These are phyloP conservation scores for Graphilbum sp. DNA, from an alignment of 2,329 filamentous ascomycete species.

Conservation along the genomic window DNA sequence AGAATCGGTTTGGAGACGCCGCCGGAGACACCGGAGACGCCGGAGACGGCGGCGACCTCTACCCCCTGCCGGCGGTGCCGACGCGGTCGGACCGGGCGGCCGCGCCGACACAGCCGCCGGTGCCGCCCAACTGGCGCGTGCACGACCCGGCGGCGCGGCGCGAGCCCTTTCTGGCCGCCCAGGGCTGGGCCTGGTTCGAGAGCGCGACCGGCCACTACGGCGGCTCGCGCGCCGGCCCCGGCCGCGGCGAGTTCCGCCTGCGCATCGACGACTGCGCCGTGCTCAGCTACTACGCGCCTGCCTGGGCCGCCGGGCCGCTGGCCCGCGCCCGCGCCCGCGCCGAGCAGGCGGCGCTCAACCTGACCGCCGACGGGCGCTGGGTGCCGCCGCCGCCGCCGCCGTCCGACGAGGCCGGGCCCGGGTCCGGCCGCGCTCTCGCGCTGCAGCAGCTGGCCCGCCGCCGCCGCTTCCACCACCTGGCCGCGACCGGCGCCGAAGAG, in stretches of 20 bases:
- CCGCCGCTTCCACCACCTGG: constrained; percentile 20
- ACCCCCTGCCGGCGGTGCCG: constrained; percentile 20
- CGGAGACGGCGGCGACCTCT: constrained; percentile 8
- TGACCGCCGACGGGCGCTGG: constrained; percentile 25
- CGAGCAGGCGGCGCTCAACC: constrained; percentile 22
- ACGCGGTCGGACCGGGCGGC: constrained; percentile 19
- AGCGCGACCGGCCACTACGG: constrained; percentile 27
- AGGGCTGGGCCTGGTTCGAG: constrained; percentile 27
- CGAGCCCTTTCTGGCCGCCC: constrained; percentile 23
- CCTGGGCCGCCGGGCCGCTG: constrained; percentile 15
- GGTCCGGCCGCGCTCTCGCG: constrained; percentile 11
- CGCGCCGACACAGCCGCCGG: constrained; percentile 17
- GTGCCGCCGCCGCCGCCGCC: too few species aligned
- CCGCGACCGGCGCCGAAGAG: constrained; percentile 15
- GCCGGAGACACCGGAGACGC: constrained; percentile 5
- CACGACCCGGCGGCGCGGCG: constrained; percentile 6
- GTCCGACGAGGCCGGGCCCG: too few species aligned
- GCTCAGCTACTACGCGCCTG: constrained; percentile 27
- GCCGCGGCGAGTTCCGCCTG: constrained; percentile 24
- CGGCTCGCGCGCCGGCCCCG: constrained; percentile 18
- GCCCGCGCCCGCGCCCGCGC: constrained; percentile 13
- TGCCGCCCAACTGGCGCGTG: constrained; percentile 21
- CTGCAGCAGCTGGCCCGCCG: constrained; percentile 19
- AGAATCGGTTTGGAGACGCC: not conserved
- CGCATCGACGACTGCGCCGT: constrained; percentile 24